Evolutionary conservation across 2,329 filamentous ascomycete genomes (phyloP), one percentile per base, ranked within the genome.

Genomic region (Colletotrichum trifolii): DNA sequence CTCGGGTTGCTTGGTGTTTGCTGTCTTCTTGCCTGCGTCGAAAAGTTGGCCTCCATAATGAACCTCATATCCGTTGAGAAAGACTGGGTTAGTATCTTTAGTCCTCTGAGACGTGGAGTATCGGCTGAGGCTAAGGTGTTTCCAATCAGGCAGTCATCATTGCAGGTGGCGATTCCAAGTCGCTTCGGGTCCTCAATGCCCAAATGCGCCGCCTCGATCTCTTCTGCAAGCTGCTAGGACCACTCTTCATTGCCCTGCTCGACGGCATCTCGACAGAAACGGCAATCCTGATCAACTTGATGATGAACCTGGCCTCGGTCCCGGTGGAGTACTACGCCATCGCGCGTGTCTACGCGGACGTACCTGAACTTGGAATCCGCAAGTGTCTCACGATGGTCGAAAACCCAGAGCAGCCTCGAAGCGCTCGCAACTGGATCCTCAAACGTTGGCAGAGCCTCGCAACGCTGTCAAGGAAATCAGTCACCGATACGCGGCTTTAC

Each of bases 21-120:
- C 6, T 53, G 54, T 4, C 7, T 46, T 2, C 38, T 68, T 6
- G 66, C 66, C 3, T 91, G 90, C 60, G 71, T 89, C 1, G 91
- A 94, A 75, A 94, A 93, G 73, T 75, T 92, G 8, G 82, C 81
- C 12, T 82, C 88, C 1, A 82, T 89, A 6, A 82, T 87, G 73
- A 93, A 93, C 72, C 81, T 86, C 0, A 85, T 93, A 1, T 81
- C 91, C 0, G 83, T 94, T 0, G 91, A 93, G 73, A 81, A 88
- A 70, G 91, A 94, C 70, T 93, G 91, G 90, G 83, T 87, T 68
- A 15, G 71, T 25, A 25, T 25, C 4, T 25, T 25, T 25, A 5
- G 5, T 25, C 25, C 25, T 25, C 25, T 5, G 25, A 25, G 25
- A 25, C 1, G 25, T 25, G 25, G 25, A 25, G 4, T 25, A 25